Conservation (phyloP, 768 basidiomycete genomes). For the Suillus variegatus region DNA sequence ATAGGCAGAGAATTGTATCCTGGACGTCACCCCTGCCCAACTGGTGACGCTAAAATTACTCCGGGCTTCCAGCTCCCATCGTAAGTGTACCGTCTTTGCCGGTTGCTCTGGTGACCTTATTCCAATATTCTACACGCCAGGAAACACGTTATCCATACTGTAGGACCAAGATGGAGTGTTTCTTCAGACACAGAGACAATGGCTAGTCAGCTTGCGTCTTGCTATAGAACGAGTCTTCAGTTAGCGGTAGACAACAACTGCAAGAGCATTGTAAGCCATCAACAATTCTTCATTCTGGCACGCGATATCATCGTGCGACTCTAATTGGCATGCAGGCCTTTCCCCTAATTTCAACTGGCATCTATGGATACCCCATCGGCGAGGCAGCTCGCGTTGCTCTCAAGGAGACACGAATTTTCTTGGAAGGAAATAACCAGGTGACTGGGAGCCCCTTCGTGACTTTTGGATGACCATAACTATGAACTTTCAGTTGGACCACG, state of each 20-base stretch:
- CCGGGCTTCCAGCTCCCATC: slow-evolving; percentile 74
- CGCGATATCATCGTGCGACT: not conserved
- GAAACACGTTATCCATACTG: slow-evolving; percentile 75
- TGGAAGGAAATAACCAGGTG: slow-evolving; percentile 55
- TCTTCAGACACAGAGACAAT: slow-evolving; percentile 39
- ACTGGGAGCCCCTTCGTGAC: slow-evolving; percentile 9
- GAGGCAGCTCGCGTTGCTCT: slow-evolving; percentile 76
- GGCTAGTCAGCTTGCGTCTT: slow-evolving; percentile 60
- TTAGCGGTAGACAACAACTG: slow-evolving; percentile 61
- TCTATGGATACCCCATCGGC: slow-evolving; percentile 76
- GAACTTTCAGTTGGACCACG: slow-evolving; percentile 55
- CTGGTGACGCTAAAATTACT: slow-evolving; percentile 80
- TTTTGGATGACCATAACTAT: not conserved
- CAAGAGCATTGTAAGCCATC: slow-evolving; percentile 55
- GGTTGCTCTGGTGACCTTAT: not conserved
- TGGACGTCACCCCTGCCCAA: slow-evolving; percentile 45
- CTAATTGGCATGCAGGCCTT: slow-evolving; percentile 58
- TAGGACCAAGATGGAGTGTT: slow-evolving; percentile 69
- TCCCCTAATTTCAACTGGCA: slow-evolving; percentile 76
- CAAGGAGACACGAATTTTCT: slow-evolving; percentile 52
- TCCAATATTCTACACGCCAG: slow-evolving; percentile 34
- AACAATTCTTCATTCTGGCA: not conserved
- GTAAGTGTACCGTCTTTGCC: slow-evolving; percentile 44
- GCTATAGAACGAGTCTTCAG: slow-evolving; percentile 65
- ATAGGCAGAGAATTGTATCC: slow-evolving; percentile 5